Conservation (phyloP, 2,329 filamentous ascomycete genomes). For the Capronia coronata region DNA sequence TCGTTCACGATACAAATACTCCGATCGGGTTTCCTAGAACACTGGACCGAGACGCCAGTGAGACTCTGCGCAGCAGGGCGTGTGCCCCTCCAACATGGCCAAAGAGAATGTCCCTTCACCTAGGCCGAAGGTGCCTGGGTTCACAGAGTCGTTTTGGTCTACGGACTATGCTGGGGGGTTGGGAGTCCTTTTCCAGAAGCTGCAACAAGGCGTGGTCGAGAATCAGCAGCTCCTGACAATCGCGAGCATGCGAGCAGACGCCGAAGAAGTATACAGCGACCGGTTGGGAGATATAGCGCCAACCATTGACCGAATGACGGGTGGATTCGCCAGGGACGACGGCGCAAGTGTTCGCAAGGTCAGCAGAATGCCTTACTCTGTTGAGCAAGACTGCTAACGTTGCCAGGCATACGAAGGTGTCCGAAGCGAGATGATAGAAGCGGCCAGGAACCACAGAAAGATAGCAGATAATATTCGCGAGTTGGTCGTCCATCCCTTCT, state of each 20-base stretch:
- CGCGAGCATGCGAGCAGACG: conserved; percentile 88
- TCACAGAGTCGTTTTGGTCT: conserved; percentile 97
- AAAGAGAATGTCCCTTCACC: conserved; percentile 8
- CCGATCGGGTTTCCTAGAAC: not conserved
- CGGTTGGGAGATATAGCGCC: conserved; percentile 75
- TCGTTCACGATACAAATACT: not conserved
- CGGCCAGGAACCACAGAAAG: conserved; percentile 82
- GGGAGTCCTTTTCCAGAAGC: conserved; percentile 89
- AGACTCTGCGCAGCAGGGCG: not conserved
- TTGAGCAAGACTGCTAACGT: conserved; percentile 5
- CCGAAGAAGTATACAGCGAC: conserved; percentile 81
- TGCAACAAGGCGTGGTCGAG: conserved; percentile 91
- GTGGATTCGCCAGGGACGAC: conserved; percentile 85
- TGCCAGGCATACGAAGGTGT: conserved; percentile 85
- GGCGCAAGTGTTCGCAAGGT: conserved; percentile 95
- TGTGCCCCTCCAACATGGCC: conserved; percentile 7
- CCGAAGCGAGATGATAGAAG: conserved; percentile 85
- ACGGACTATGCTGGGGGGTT: conserved; percentile 93
- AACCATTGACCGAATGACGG: conserved; percentile 70
- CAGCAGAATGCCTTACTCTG: conserved; percentile 27
- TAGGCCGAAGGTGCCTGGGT: conserved; percentile 64
- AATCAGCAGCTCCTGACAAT: conserved; percentile 91
- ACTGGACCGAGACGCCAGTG: not conserved
- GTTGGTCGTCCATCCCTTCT: conserved; percentile 87
- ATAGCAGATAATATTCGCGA: conserved; percentile 95